Conservation (phyloP, 1,139 yeast genomes). For the Pneumocystis carinii region DNA sequence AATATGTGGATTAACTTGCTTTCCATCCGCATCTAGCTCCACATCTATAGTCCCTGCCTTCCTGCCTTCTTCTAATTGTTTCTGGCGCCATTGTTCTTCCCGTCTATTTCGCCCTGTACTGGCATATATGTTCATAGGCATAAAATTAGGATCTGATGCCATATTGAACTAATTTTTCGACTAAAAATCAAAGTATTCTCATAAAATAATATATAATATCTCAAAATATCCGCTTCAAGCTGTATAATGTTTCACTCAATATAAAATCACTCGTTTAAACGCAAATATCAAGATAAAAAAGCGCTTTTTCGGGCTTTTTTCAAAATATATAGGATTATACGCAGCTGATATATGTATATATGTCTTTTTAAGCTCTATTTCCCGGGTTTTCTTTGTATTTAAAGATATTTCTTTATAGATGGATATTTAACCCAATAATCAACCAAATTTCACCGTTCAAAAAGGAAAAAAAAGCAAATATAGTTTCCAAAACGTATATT, state of each 20-base stretch:
- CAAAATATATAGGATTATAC: too few relatives aligned
- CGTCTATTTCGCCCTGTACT: not conserved
- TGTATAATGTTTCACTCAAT: too few relatives aligned
- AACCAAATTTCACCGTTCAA: too few relatives aligned
- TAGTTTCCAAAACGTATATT: too few relatives aligned
- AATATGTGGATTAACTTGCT: constrained; percentile 24
- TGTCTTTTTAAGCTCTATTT: too few relatives aligned
- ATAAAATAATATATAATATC: not conserved
- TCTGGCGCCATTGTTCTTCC: not conserved
- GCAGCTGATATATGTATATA: too few relatives aligned
- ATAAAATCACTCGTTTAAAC: not conserved
- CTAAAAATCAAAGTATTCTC: not conserved
- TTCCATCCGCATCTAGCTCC: constrained; percentile 26
- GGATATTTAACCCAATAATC: too few relatives aligned
- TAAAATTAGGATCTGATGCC: not conserved
- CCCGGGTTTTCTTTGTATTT: too few relatives aligned
- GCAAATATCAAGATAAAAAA: not conserved
- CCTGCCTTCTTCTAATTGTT: not conserved
- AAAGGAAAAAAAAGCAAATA: too few relatives aligned
- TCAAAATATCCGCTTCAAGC: too few relatives aligned
- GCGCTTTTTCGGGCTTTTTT: too few relatives aligned
- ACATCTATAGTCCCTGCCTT: not conserved
- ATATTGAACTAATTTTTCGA: not conserved
- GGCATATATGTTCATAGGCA: not conserved
- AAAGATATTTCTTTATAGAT: too few relatives aligned